These are phyloP conservation scores for Diaporthe eres DNA, from an alignment of 2,329 filamentous ascomycete species.

Conservation along the genomic window DNA sequence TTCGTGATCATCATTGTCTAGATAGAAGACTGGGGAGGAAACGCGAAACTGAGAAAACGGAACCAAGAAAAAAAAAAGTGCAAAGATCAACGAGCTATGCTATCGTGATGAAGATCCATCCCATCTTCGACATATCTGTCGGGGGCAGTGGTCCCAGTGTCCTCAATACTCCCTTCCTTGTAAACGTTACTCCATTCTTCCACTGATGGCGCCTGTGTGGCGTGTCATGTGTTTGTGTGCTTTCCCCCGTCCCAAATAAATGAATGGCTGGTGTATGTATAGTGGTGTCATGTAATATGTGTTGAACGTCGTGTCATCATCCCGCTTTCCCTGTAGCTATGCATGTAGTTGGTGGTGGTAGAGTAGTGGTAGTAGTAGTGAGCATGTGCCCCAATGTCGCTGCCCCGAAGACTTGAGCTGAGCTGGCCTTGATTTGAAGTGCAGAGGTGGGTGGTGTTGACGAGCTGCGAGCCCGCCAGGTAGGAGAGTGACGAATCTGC, in stretches of 20 bases:
- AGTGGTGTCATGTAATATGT: conserved; percentile 15
- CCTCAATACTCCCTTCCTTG: conserved; percentile 24
- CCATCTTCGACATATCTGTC: neutral
- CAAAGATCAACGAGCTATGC: conserved; percentile 17
- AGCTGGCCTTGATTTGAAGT: neutral
- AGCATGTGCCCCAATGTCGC: neutral
- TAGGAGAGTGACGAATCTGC: conserved; percentile 12
- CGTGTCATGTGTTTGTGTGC: neutral
- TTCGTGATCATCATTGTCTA: conserved; percentile 40
- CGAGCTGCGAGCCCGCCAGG: neutral
- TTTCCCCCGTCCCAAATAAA: conserved; percentile 5
- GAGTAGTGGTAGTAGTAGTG: neutral
- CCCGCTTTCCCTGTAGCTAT: conserved; percentile 30
- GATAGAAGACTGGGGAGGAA: conserved; percentile 25
- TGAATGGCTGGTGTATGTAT: conserved; percentile 34
- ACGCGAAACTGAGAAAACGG: neutral
- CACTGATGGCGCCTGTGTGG: conserved; percentile 21
- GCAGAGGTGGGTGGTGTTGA: neutral
- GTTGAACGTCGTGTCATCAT: conserved; percentile 34
- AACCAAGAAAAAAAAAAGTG: neutral
- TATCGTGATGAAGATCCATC: neutral
- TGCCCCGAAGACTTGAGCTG: neutral
- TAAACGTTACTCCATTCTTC: conserved; percentile 15
- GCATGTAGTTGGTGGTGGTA: conserved; percentile 26
- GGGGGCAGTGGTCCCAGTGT: neutral